A percentile compares a stretch with the other conserved stretches of the same genome.
These are phyloP conservation scores for Atkinsonella texensis DNA, from an alignment of 2,329 filamentous ascomycete genomes.

Conservation along the genomic window DNA sequence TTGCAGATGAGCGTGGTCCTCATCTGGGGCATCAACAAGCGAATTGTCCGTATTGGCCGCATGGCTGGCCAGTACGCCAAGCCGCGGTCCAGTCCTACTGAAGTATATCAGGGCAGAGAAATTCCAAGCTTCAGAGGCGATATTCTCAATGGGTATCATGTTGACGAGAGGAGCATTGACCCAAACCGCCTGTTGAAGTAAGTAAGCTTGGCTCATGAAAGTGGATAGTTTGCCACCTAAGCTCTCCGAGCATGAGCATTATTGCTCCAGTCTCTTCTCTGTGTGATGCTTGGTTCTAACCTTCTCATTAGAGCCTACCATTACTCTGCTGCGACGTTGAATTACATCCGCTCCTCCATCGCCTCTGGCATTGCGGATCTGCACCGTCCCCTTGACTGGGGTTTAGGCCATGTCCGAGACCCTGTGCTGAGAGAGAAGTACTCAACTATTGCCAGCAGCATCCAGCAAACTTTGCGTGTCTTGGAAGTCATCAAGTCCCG, in stretches of 20 bases:
- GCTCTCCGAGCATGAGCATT: too few relatives aligned
- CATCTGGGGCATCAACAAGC: constrained; percentile 72
- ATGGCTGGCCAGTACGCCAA: constrained; percentile 99
- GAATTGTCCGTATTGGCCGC: constrained; percentile 84
- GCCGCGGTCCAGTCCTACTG: constrained; percentile 78
- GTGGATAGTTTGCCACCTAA: neutral
- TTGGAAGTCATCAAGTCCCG: constrained; percentile 88
- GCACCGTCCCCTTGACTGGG: constrained; percentile 90
- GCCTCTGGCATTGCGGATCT: constrained; percentile 86
- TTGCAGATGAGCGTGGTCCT: constrained; percentile 95
- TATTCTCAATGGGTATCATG: constrained; percentile 80
- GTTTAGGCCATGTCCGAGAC: constrained; percentile 80
- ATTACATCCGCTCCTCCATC: constrained; percentile 78
- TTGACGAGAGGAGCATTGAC: constrained; percentile 67
- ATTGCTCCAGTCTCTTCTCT: neutral
- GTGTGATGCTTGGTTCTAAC: neutral
- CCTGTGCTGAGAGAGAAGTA: constrained; percentile 78
- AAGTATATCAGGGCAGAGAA: constrained; percentile 66
- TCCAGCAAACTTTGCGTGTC: constrained; percentile 86
- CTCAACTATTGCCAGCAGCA: constrained; percentile 68
- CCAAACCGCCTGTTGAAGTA: constrained; percentile 68
- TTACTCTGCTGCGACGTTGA: constrained; percentile 86
- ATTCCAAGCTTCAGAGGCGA: constrained; percentile 90
- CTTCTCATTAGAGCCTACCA: constrained; percentile 63
- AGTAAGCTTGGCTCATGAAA: constrained; percentile 22